These are phyloP conservation scores for Melanopsichium pennsylvanicum DNA, from an alignment of 1,284 basidiomycete genomes.

Conservation along the genomic window DNA sequence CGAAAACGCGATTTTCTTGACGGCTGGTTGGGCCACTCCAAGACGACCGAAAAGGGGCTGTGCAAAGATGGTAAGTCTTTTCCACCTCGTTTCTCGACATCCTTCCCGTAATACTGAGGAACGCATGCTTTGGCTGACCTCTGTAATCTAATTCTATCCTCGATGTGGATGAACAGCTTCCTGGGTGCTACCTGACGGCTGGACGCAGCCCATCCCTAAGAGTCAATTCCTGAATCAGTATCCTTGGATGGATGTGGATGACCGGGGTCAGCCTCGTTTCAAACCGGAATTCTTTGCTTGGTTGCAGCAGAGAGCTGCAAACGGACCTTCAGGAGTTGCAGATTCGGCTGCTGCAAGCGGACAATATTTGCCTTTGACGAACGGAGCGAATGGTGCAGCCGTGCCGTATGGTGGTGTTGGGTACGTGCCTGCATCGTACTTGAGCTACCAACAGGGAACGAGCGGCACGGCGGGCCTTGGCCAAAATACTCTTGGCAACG, in stretches of 20 bases:
- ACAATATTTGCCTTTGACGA: neutral
- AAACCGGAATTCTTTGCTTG: constrained; percentile 20
- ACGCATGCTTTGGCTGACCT: neutral
- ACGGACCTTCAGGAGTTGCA: neutral
- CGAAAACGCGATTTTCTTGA: constrained; percentile 23
- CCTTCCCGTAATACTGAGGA: neutral
- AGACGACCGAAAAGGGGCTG: constrained; percentile 15
- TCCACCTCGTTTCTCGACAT: neutral
- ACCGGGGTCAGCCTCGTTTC: constrained; percentile 19
- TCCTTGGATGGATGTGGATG: constrained; percentile 27
- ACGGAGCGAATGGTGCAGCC: neutral
- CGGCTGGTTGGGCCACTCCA: constrained; percentile 5
- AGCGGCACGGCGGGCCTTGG: constrained; percentile 9
- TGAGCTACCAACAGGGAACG: constrained; percentile 5
- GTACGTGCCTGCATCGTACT: constrained; percentile 8
- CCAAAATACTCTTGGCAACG: constrained; percentile 13
- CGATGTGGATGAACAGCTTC: constrained; percentile 8
- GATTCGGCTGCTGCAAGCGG: neutral
- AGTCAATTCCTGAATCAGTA: constrained; percentile 41
- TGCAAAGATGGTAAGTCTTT: constrained; percentile 29
- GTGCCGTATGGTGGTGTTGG: constrained; percentile 21
- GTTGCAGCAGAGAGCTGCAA: constrained; percentile 18
- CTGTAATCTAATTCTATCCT: neutral
- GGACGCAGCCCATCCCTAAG: constrained; percentile 40
- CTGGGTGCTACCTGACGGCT: constrained; percentile 25